A percentile compares a stretch with the other conserved stretches of the same genome.
Evolutionary conservation across 192 early-diverging fungal genomes (phyloP).

Genomic region (Funneliformis mosseae): DNA sequence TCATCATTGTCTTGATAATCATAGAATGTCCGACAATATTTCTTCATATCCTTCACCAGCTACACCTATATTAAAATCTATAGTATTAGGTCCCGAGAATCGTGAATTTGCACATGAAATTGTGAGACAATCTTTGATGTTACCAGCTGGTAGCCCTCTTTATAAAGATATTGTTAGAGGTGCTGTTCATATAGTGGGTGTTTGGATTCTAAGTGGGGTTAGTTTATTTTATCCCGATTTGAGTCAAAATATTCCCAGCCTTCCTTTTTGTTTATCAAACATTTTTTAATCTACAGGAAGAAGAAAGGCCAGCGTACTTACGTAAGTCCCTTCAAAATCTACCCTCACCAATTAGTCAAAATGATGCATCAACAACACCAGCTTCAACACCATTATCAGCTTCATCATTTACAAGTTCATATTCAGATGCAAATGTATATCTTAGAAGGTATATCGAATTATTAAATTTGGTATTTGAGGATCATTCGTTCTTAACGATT

Average conservation of each 20-base stretch:
- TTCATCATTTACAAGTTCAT: conserved; percentile 30
- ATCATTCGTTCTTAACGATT: conserved; percentile 37
- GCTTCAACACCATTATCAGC: neutral
- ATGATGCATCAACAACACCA: neutral
- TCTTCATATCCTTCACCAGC: conserved; percentile 57
- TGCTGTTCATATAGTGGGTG: conserved; percentile 66
- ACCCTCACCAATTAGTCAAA: conserved; percentile 10
- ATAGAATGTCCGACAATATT: conserved; percentile 37
- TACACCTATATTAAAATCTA: conserved; percentile 64
- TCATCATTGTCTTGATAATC: conserved; percentile 62
- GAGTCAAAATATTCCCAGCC: neutral
- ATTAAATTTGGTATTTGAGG: conserved; percentile 62
- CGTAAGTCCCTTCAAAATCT: conserved; percentile 37
- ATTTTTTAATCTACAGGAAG: conserved; percentile 46
- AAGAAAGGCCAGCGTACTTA: conserved; percentile 72
- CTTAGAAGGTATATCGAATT: conserved; percentile 69
- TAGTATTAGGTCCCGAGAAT: conserved; percentile 56
- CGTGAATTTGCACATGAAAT: conserved; percentile 81
- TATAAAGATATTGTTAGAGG: conserved; percentile 68
- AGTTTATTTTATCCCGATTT: neutral
- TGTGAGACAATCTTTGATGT: conserved; percentile 65
- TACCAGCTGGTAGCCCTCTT: conserved; percentile 57
- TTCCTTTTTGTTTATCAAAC: neutral
- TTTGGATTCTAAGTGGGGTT: conserved; percentile 61
- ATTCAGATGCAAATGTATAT: conserved; percentile 59